phyloP scores from a whole-genome alignment of 31 red algal genomes.

The Odonthalia washingtoniensis region DNA sequence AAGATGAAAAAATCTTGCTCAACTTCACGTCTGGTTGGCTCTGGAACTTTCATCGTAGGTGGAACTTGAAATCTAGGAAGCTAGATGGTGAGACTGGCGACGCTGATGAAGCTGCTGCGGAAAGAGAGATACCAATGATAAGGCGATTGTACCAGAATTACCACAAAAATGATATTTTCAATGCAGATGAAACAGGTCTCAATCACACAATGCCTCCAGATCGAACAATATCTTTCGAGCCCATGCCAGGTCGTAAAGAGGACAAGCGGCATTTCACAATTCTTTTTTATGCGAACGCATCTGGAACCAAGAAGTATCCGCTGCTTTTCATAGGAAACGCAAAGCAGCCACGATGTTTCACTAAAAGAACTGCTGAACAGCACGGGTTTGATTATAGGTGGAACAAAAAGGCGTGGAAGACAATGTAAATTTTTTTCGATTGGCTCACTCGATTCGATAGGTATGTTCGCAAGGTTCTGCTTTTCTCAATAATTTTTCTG shows the following conservation, averaged over 20 bases:
- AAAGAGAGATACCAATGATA: slow-evolving; percentile 6
- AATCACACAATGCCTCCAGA: slow-evolving; percentile 28
- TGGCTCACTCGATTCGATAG: slow-evolving; percentile 37
- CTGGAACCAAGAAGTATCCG: not conserved
- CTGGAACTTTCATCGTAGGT: slow-evolving; percentile 22
- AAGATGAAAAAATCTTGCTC: not conserved
- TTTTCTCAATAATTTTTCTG: no score
- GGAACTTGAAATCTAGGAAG: slow-evolving; percentile 30
- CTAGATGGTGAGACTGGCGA: slow-evolving; percentile 24
- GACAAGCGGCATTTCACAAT: slow-evolving; percentile 2
- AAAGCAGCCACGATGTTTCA: slow-evolving; percentile 26
- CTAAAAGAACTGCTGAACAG: slow-evolving; percentile 15
- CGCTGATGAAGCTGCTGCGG: slow-evolving; percentile 4
- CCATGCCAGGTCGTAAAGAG: slow-evolving; percentile 8
- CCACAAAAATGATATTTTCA: slow-evolving; percentile 13
- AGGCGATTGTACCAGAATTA: not conserved
- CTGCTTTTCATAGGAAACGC: slow-evolving; percentile 38
- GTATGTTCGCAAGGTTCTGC: slow-evolving; percentile 5
- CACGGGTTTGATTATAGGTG: slow-evolving; percentile 34
- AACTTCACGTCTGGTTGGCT: slow-evolving; percentile 43
- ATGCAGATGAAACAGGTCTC: slow-evolving; percentile 30
- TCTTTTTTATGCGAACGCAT: slow-evolving; percentile 14
- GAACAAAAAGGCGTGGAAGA: slow-evolving; percentile 62
- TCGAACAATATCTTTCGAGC: not conserved
- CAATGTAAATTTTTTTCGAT: slow-evolving; percentile 29